Base-by-base conservation (phyloP, 495 filamentous ascomycete species). In the Penicilliopsis zonata region DNA sequence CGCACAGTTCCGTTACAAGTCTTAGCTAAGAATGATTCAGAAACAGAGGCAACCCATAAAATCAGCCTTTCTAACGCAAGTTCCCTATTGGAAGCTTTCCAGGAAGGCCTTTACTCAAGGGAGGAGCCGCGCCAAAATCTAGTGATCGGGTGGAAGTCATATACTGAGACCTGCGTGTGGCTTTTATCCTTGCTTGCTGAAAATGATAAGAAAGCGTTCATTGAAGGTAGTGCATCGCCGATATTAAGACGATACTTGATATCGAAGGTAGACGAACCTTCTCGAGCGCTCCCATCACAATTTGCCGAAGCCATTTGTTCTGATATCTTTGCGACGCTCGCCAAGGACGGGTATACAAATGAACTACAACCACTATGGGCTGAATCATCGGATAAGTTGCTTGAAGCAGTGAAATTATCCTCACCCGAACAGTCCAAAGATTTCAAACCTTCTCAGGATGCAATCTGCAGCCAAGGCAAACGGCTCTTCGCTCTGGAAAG, bases 351-450 rank as follows among this genome's bases (percentile, higher is more conserved):
- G 3, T 49, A 52, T 12, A 35, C 43, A 13, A 28, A 38, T 9
- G 46, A 63, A 14, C 47, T 74, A 28, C 44, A 59, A 34, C 33
- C 41, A 5, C 36, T 67, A 38, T 86, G 76, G 80, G 46, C 55
- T 5, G 53, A 55, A 18, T 50, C 80, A 16, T 67, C 66, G 3
- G 54, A 70, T 1, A 49, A 54, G 3, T 46, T 90, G 13, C 50
- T 78, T 14, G 58, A 76, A 33, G 66, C 70, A 24, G 71, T 90
- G 14, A 70, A 72, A 33, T 65, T 69, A 13, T 86, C 84, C 18
- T 61, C 76, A 2, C 82, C 85, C 13, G 83, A 86, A 47, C 72
- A 86, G 36, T 82, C 84, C 0, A 78, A 78, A 33, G 77, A 80
- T 15, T 80, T 80, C 49, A 62, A 61, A 20, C 63, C 65, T 31